A percentile compares a stretch with the other conserved stretches of the same genome.
phyloP scores from a whole-genome alignment of 1,284 basidiomycete genomes.

The Ganoderma resinaceum region DNA sequence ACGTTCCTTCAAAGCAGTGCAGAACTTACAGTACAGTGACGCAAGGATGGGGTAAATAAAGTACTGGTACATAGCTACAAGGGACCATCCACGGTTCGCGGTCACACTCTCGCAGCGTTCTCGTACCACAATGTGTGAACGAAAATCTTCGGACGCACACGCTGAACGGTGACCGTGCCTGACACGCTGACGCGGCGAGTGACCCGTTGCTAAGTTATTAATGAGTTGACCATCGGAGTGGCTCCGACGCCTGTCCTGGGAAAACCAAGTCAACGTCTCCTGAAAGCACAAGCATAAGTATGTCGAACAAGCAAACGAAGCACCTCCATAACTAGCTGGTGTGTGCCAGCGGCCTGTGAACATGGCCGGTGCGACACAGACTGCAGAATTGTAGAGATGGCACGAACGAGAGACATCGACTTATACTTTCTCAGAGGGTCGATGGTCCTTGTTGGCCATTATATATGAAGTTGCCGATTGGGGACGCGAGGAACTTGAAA shows the following conservation, averaged over 20 bases:
- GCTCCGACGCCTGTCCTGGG: conserved; percentile 1
- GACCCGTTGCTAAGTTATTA: background rate
- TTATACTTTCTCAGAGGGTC: background rate
- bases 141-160: background rate
- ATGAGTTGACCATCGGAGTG: background rate
- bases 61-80: background rate
- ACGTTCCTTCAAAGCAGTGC: background rate
- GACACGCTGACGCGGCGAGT: background rate
- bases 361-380: background rate
- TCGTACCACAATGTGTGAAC: background rate
- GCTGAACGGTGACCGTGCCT: background rate
- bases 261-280: background rate
- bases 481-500: conserved; percentile 7
- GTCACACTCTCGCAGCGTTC: background rate
- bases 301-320: background rate
- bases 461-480: conserved; percentile 5
- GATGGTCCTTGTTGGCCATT: background rate
- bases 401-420: background rate
- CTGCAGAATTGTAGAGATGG: background rate
- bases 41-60: background rate
- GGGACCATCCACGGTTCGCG: background rate
- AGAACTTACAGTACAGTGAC: background rate
- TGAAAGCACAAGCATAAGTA: background rate
- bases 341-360: background rate
- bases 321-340: background rate